Evolutionary conservation across 805 yeast species (phyloP), one percentile per base, ranked within the genome.

Genomic region (Candida piceae): DNA sequence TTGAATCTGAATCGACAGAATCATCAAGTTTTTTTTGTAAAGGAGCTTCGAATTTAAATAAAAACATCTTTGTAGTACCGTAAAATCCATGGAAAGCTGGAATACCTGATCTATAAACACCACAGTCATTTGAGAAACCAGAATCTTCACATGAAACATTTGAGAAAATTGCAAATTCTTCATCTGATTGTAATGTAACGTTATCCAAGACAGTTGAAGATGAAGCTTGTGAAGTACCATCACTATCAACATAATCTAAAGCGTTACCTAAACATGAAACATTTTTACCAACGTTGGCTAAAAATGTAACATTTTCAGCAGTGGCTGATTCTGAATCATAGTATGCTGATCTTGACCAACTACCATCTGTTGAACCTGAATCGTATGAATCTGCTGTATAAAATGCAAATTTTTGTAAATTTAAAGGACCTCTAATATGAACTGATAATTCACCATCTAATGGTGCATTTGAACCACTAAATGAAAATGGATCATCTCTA

Each of bases 11-110:
- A n/a, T 35, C 42, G n/a, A 33, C 41, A 35, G 62, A 60, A 17
- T 63, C 50, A 49, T 80, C 86, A 5, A 35, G 5, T 2, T 19
- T 7, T 4, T 27, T 12, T 15, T 35, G 33, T 20, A 63, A 59
- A 32, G 89, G 89, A 75, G 79, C 76, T 38, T 66, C 62, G 55
- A 83, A 83, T 56, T 80, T 80, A 50, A 83, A 82, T 43, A 81
- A 60, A 51, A 82, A 83, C 82, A 82, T 73, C 61, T 82, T 83
- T 35, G 77, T 72, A 13, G 67, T 55, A 31, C 89, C 89, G 40
- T 69, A 66, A 52, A 66, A 83, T 2, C 90, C 90, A 50, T 81
- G 83, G 71, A 83, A 83, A 40, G 97, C 97, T 50, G 96, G 96
- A 46, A 80, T 85, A 38, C 80, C 86, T 5, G 66, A 64, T 62